A percentile compares a stretch with the other conserved stretches of the same genome.
These are phyloP conservation scores for Decorospora gaudefroyi DNA, from an alignment of 2,329 filamentous ascomycete genomes.

Conservation along the genomic window DNA sequence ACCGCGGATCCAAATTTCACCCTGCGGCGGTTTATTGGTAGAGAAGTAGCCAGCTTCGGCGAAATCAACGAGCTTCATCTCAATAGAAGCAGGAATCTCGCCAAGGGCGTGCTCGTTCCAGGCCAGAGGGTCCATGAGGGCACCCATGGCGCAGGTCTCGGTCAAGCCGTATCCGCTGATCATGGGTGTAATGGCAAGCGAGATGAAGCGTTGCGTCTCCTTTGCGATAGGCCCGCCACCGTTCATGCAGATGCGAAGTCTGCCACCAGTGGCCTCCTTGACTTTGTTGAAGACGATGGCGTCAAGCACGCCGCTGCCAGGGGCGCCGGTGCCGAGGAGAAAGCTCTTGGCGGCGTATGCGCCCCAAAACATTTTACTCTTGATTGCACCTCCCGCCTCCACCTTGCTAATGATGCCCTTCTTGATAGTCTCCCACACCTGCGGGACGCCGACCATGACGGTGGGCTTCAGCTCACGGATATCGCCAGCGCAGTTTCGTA, in stretches of 20 bases:
- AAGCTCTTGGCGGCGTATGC: slow-evolving; percentile 65
- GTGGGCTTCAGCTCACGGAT: slow-evolving; percentile 91
- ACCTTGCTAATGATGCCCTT: slow-evolving; percentile 88
- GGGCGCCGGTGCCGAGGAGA: slow-evolving; percentile 63
- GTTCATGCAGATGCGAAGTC: slow-evolving; percentile 88
- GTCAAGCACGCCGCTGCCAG: slow-evolving; percentile 73
- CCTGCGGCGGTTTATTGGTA: slow-evolving; percentile 77
- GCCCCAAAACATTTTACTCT: slow-evolving; percentile 78
- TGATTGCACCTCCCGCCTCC: slow-evolving; percentile 69
- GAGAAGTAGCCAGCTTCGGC: slow-evolving; percentile 84
- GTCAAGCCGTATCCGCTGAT: slow-evolving; percentile 92
- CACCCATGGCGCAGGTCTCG: slow-evolving; percentile 84
- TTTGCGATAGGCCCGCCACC: slow-evolving; percentile 89
- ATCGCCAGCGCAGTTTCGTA: slow-evolving; percentile 89
- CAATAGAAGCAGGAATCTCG: slow-evolving; percentile 74
- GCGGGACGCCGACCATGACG: slow-evolving; percentile 89
- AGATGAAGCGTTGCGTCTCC: slow-evolving; percentile 88
- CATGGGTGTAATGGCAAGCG: slow-evolving; percentile 91
- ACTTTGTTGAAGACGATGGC: slow-evolving; percentile 88
- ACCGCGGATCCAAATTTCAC: slow-evolving; percentile 90
- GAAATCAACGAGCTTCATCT: slow-evolving; percentile 90
- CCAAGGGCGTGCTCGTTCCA: slow-evolving; percentile 81
- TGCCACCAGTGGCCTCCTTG: slow-evolving; percentile 84
- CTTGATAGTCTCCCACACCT: slow-evolving; percentile 96
- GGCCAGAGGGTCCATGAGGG: slow-evolving; percentile 80